phyloP scores from a whole-genome alignment of 495 filamentous ascomycete genomes.

The Trichoderma virens region DNA sequence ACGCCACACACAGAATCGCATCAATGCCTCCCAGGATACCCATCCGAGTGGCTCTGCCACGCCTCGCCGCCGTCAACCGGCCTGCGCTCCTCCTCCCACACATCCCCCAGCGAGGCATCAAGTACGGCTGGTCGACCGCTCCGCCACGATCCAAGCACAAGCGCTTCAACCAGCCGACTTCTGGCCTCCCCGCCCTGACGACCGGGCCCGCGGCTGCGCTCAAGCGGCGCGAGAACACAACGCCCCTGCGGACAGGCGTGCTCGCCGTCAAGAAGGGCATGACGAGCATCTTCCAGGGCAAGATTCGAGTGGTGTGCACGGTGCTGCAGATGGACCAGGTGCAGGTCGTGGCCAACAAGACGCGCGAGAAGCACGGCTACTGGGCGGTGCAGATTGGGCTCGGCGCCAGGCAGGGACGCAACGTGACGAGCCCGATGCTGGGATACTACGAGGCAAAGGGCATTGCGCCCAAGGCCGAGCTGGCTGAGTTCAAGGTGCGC shows the following conservation, averaged over 20 bases:
- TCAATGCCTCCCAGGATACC: constrained; percentile 49
- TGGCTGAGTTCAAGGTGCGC: constrained; percentile 83
- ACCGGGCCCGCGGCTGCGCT: constrained; percentile 74
- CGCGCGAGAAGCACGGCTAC: constrained; percentile 71
- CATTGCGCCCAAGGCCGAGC: constrained; percentile 69
- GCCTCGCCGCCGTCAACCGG: constrained; percentile 27
- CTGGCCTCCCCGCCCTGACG: constrained; percentile 50
- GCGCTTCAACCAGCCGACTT: constrained; percentile 45
- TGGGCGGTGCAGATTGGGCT: constrained; percentile 84
- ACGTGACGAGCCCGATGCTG: constrained; percentile 69
- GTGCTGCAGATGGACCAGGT: constrained; percentile 91
- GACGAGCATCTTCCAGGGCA: constrained; percentile 77
- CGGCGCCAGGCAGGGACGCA: constrained; percentile 66
- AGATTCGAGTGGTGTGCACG: constrained; percentile 74
- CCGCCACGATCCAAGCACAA: constrained; percentile 26
- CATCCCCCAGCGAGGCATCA: constrained; percentile 40
- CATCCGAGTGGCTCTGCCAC: constrained; percentile 29
- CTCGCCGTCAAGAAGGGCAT: constrained; percentile 90
- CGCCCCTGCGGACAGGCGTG: constrained; percentile 73
- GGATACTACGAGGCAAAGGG: constrained; percentile 76
- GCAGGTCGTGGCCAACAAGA: constrained; percentile 81
- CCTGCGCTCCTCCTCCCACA: constrained; percentile 32
- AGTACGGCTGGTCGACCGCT: constrained; percentile 47
- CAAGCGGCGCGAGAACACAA: constrained; percentile 63
- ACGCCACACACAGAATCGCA: background rate